Base-by-base conservation (phyloP, 768 basidiomycete species). In the Pulveroboletus frians region DNA sequence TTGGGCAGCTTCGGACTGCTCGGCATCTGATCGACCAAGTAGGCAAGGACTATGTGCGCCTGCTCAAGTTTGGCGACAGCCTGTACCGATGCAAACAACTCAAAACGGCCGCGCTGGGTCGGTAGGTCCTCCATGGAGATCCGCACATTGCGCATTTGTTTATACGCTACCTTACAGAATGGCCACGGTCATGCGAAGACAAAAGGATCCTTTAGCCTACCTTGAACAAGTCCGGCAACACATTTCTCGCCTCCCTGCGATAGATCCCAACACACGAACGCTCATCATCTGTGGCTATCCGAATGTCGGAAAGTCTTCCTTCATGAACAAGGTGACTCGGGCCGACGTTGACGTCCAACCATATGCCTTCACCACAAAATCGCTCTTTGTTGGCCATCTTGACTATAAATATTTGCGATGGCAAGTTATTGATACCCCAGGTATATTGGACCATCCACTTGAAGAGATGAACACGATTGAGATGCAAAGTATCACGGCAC, bases 401-500 rank as follows among this genome's bases (percentile, higher is more conserved):
- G 96, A 99, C 70, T 97, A 99, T 77, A 95, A 93, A 65, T 99
- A 99, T 73, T 78, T 99, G 59, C 84, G 96, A 53, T 99, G 96
- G 96, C 96, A 99, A 69, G 95, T 99, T 43, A 97, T 99, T 61
- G 96, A 99, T 76, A 99, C 96, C 35, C 96, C 96, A 2, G 96
- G 96, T 51, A 86, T 99, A 51, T 78, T 99, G 57, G 96, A 99
- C 66, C 96, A 98, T 68, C 94, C 95, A 2, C 76, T 98, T 29
- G 95, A 99, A 70, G 96, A 99, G 44, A 98, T 99, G 96, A 98
- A 98, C 76, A 98, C 94, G 51, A 99, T 99, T 60, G 96, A 99
- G 73, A 99, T 98, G 95, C 96, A 99, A 76, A 94, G 91, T 60
- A 96, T 96, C 66, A 98, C 95, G 32, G 96, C 96, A 13, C 75